phyloP scores from a whole-genome alignment of 1,139 yeast genomes.

The Candida albicans region DNA sequence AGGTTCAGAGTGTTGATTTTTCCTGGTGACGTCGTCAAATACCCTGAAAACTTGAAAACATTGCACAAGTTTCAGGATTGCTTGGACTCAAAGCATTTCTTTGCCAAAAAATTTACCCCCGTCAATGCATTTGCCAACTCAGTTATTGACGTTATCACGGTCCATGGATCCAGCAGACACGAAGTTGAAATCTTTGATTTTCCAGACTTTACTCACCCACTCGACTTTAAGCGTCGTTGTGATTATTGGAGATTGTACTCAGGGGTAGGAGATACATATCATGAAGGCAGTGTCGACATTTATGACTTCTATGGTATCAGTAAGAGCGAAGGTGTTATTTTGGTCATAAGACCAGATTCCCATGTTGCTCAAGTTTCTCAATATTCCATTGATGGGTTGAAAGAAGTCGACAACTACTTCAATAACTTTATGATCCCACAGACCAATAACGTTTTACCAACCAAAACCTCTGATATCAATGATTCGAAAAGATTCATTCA shows the following conservation, averaged over 20 bases:
- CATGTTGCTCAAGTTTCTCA: conserved; percentile 27
- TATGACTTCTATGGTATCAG: conserved; percentile 27
- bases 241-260: conserved; percentile 30
- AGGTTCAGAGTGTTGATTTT: conserved; percentile 28
- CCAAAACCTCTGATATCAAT: conserved; percentile 6
- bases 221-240: conserved; percentile 23
- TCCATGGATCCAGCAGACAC: conserved; percentile 20
- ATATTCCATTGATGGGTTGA: conserved; percentile 18
- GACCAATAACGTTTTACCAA: conserved; percentile 10
- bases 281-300: conserved; percentile 10
- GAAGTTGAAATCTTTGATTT: conserved; percentile 24
- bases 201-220: conserved; percentile 26
- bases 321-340: conserved; percentile 23
- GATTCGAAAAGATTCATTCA: conserved; percentile 7
- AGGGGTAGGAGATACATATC: conserved; percentile 19
- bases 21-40: conserved; percentile 20
- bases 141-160: conserved; percentile 25
- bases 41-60: conserved; percentile 11
- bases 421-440: conserved; percentile 22
- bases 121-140: conserved; percentile 21
- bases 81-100: conserved; percentile 15
- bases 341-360: conserved; percentile 36
- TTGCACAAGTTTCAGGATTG: conserved; percentile 18
- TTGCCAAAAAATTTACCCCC: conserved; percentile 24
- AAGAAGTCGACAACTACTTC: conserved; percentile 22